Evolutionary conservation across 257 asterid genomes (phyloP), one percentile per base, ranked within the genome.

Genomic region (Linderniella brevidens): DNA sequence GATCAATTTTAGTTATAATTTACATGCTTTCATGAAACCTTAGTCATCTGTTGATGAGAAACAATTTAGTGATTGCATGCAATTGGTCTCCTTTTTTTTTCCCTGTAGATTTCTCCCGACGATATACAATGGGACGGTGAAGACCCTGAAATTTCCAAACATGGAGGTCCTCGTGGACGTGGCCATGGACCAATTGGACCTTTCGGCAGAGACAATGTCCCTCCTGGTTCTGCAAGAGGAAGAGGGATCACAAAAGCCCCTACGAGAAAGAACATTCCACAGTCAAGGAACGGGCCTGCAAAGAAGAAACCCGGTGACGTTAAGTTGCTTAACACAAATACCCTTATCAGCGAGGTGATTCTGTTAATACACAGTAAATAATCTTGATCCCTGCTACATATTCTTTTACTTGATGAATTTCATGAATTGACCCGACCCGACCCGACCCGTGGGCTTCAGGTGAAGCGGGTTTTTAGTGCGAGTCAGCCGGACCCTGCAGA

Each of bases 121-220:
- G 80, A 79, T 64, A 52, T 77, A 52, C 68, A 63, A 38, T 80
- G 81, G 88, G 83, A 58, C 19, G 69, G 78, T 46, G 78, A 68
- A 57, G 76, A 73, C 39, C 78, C 69, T 47, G 72, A 70, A 40
- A 52, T 70, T 35, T 61, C 74, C 57, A 69, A 63, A 40, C 74
- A 60, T 50, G 72, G 63, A 50, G 68, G 73, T 46, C 56, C 53
- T 63, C 66, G 61, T 54, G 80, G 78, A 49, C 49, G 72, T 13
- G 66, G 68, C 41, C 71, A 20, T 54, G 73, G 68, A 56, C 58
- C 60, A 57, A 60, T 54, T 58, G 67, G 67, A 48, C 62, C 72
- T 51, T 44, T 49, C 39, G 52, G 62, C 47, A 64, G 68, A 43
- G 72, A 66, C 55, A 61, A 56, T 53, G 32, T 25, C n/a, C 64